phyloP scores from a whole-genome alignment of 2,329 filamentous ascomycete genomes.

The Talaromyces verruculosus region DNA sequence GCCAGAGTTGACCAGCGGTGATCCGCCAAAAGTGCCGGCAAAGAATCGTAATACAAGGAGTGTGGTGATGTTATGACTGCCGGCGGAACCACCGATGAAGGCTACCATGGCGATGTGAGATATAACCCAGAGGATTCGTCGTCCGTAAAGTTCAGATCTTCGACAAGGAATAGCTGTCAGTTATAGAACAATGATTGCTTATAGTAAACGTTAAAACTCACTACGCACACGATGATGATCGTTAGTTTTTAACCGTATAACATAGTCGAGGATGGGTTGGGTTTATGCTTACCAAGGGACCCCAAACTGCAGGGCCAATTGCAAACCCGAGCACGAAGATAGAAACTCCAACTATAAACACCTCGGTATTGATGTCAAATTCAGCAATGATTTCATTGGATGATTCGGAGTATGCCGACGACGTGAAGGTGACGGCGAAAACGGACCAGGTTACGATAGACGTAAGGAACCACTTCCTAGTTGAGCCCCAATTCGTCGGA shows the following conservation, averaged over 20 bases:
- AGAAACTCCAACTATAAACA: slow-evolving; percentile 35
- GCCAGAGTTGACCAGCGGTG: slow-evolving; percentile 47
- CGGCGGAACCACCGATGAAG: slow-evolving; percentile 60
- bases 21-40: slow-evolving; percentile 46
- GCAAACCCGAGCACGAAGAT: slow-evolving; percentile 38
- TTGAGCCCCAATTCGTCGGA: slow-evolving; percentile 36
- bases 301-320: slow-evolving; percentile 38
- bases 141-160: slow-evolving; percentile 20
- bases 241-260: not conserved
- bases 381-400: slow-evolving; percentile 27
- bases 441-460: slow-evolving; percentile 41
- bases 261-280: not conserved
- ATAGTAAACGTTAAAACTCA: not conserved
- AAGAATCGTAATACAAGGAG: slow-evolving; percentile 62
- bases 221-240: not conserved
- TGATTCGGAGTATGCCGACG: slow-evolving; percentile 33
- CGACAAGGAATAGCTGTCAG: not conserved
- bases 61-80: slow-evolving; percentile 55
- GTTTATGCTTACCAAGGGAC: slow-evolving; percentile 18
- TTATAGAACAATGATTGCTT: not conserved
- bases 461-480: slow-evolving; percentile 44
- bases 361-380: slow-evolving; percentile 33
- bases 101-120: slow-evolving; percentile 57
- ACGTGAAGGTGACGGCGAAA: slow-evolving; percentile 44
- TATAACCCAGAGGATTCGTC: slow-evolving; percentile 57